Conservation (phyloP, 1,284 basidiomycete species). For the Trichosporon ovoides region DNA sequence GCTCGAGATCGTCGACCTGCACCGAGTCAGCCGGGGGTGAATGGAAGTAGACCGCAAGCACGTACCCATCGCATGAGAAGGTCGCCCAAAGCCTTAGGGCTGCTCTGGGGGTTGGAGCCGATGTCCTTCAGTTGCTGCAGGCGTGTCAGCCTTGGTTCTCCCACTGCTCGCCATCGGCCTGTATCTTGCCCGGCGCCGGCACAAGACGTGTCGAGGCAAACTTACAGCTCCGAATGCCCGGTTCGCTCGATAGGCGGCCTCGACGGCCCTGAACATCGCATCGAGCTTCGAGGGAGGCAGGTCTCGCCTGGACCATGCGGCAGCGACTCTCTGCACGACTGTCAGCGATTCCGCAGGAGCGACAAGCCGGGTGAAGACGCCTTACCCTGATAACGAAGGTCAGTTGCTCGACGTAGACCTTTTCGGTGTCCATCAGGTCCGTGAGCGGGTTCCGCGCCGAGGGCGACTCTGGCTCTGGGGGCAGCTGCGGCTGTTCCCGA, state of each 20-base stretch:
- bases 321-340: conserved; percentile 73
- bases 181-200: background rate
- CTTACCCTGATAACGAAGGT: conserved; percentile 79
- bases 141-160: conserved; percentile 13
- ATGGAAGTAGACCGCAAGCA: conserved; percentile 13
- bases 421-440: conserved; percentile 92
- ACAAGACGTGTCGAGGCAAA: conserved; percentile 5
- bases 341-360: conserved; percentile 15
- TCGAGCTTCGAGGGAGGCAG: conserved; percentile 89
- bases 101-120: conserved; percentile 74
- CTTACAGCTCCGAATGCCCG: conserved; percentile 69
- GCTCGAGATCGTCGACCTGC: conserved; percentile 82
- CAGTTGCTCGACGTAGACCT: conserved; percentile 83
- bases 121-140: conserved; percentile 85
- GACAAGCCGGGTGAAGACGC: background rate
- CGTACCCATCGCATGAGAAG: conserved; percentile 93
- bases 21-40: background rate
- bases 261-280: conserved; percentile 87
- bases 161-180: background rate
- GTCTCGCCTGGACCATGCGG: conserved; percentile 91
- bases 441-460: conserved; percentile 64
- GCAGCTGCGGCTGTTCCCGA: background rate
- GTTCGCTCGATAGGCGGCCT: conserved; percentile 87
- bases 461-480: conserved; percentile 9
- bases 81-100: conserved; percentile 92